Conservation (phyloP, 164 flowering plant species). For the Aristolochia fimbriata region DNA sequence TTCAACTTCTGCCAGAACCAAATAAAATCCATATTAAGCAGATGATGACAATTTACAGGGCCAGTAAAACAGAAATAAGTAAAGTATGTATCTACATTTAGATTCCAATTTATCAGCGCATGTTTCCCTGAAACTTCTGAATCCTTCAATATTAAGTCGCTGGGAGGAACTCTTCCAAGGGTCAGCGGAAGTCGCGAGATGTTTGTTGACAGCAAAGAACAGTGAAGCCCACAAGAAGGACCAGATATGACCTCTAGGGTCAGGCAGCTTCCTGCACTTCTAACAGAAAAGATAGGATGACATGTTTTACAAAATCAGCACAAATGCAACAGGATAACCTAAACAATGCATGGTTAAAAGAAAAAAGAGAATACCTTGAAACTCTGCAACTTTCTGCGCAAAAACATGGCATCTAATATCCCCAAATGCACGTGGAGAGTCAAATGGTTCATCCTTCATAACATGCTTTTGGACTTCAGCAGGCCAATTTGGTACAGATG, state of each 20-base stretch:
- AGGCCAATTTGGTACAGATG: constrained; percentile 17
- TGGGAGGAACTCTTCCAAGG: constrained; percentile 86
- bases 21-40: background rate
- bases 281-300: constrained; percentile 52
- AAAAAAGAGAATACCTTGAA: constrained; percentile 47
- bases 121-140: constrained; percentile 96
- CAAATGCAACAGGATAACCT: background rate
- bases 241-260: constrained; percentile 82
- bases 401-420: constrained; percentile 18
- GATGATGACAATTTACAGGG: background rate
- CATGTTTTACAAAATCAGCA: constrained; percentile 37
- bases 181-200: constrained; percentile 61
- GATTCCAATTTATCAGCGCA: constrained; percentile 85
- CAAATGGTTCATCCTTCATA: constrained; percentile 29
- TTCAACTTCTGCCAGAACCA: constrained; percentile 55
- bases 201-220: constrained; percentile 43
- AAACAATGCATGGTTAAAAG: background rate
- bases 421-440: constrained; percentile 12
- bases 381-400: constrained; percentile 16
- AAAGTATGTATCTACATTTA: constrained; percentile 30
- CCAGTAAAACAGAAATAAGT: background rate
- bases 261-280: constrained; percentile 92
- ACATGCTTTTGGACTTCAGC: constrained; percentile 32
- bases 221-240: constrained; percentile 56
- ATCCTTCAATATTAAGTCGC: constrained; percentile 66